Conservation (phyloP, 129 eudicot genomes). For the sunflower (Helianthus annuus) region HanXRQr2.0-SUNRISE NC_035438.2:70774641-70775140, state of each 20-base stretch:
- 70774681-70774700: constrained; percentile 92
- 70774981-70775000: neutral
- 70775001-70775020: constrained; percentile 7
- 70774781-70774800: neutral
- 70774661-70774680: constrained; percentile 65
- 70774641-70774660: constrained; percentile 96
- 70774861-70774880: constrained; percentile 92
- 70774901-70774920: constrained; percentile 99
- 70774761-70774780: neutral
- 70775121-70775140: constrained; percentile 31
- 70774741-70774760: neutral
- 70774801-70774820: neutral
- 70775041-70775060: constrained; percentile 61
- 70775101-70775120: constrained; percentile 60
- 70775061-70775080: constrained; percentile 85
- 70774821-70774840: constrained; percentile 4
- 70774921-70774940: constrained; percentile 93
- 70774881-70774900: constrained; percentile 95
- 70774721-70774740: neutral
- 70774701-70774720: constrained; percentile 37
- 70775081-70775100: constrained; percentile 41
- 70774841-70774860: constrained; percentile 30
- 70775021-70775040: constrained; percentile 89
- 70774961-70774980: neutral
- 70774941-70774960: neutral